A percentile compares a stretch with the other conserved stretches of the same genome.
Conservation (phyloP, 1,139 yeast species). For the Debaryomycetaceae sp. region DNA sequence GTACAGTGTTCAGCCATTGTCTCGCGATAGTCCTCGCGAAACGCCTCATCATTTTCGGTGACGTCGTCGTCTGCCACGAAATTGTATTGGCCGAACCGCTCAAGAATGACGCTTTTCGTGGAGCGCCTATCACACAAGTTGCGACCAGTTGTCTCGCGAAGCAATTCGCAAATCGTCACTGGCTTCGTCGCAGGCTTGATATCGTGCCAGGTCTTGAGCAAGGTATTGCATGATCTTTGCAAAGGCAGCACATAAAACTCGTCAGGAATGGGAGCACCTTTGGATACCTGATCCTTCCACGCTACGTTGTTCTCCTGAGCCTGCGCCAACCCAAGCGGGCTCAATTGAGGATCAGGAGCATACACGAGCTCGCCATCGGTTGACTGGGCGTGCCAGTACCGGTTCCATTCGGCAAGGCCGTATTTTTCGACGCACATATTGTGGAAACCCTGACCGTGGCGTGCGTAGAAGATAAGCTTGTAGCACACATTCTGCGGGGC, state of each 20-base stretch:
- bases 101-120: constrained; percentile 18
- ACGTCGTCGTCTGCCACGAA: constrained; percentile 14
- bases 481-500: constrained; percentile 14
- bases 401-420: constrained; percentile 34
- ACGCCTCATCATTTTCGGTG: constrained; percentile 12
- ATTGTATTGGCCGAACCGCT: constrained; percentile 24
- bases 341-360: constrained; percentile 39
- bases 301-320: constrained; percentile 19
- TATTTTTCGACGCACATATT: constrained; percentile 32
- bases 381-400: constrained; percentile 28
- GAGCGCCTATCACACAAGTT: constrained; percentile 19
- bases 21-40: constrained; percentile 9
- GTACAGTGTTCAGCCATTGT: constrained; percentile 10
- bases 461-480: constrained; percentile 30
- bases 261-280: constrained; percentile 29
- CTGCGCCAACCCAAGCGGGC: constrained; percentile 28
- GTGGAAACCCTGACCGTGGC: constrained; percentile 40
- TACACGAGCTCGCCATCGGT: constrained; percentile 35
- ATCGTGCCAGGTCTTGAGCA: constrained; percentile 13
- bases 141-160: constrained; percentile 9
- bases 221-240: constrained; percentile 13
- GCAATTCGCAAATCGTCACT: constrained; percentile 5
- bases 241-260: constrained; percentile 16
- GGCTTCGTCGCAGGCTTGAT: constrained; percentile 6
- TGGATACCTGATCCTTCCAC: constrained; percentile 15